Percentiles rank a stretch among this genome's conserved stretches.
Evolutionary conservation across 495 filamentous ascomycete species (phyloP).

Genomic region (Hypoxylon rickii): DNA sequence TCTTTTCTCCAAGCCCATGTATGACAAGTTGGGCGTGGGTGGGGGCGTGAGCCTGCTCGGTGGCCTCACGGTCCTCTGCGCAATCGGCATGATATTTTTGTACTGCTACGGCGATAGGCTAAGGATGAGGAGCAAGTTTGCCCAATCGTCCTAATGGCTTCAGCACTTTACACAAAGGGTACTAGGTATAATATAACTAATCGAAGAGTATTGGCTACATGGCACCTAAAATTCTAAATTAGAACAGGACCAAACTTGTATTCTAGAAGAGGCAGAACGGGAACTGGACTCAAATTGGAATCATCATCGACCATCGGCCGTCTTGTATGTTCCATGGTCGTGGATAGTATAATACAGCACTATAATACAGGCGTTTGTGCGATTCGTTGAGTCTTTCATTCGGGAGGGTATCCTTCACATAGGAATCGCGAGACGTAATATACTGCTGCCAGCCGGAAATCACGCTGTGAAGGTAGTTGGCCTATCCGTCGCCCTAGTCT

Average conservation of each 20-base stretch:
- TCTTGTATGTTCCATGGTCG: conserved; percentile 19
- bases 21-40: conserved; percentile 56
- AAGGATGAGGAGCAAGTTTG: conserved; percentile 28
- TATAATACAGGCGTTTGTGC: conserved; percentile 24
- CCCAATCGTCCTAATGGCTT: conserved; percentile 23
- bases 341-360: conserved; percentile 23
- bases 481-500: conserved; percentile 8
- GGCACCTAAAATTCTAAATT: too few species aligned
- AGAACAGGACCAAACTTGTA: too few species aligned
- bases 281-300: conserved; percentile 17
- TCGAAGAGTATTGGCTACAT: too few species aligned
- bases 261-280: too few species aligned
- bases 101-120: conserved; percentile 25
- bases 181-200: too few species aligned
- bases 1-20: conserved; percentile 59
- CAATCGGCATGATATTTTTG: conserved; percentile 18
- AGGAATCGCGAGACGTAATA: conserved; percentile 15
- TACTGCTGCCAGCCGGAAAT: neutral
- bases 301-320: conserved; percentile 12
- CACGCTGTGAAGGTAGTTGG: conserved; percentile 1
- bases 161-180: too few species aligned
- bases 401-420: conserved; percentile 1
- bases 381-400: conserved; percentile 12
- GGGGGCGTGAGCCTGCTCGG: conserved; percentile 69
- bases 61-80: conserved; percentile 22